phyloP scores from a whole-genome alignment of 2,329 filamentous ascomycete species.

The Chaetomium sp. region DNA sequence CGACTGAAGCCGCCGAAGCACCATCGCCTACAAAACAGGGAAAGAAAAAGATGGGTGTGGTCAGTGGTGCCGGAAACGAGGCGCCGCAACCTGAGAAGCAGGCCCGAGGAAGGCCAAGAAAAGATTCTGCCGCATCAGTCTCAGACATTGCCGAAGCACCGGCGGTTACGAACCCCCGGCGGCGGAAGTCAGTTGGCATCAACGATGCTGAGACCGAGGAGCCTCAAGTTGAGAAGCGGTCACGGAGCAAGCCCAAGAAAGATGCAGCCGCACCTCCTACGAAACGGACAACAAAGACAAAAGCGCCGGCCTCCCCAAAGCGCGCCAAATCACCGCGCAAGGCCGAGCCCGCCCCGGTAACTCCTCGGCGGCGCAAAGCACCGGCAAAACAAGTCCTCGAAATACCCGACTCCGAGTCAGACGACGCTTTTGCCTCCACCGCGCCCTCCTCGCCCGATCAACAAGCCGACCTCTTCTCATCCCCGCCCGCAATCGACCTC shows the following conservation, averaged over 20 bases:
- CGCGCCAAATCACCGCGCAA: conserved; percentile 8
- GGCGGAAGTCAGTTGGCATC: neutral
- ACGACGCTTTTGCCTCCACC: conserved; percentile 43
- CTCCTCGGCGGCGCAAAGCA: conserved; percentile 35
- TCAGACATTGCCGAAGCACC: neutral
- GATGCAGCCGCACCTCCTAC: conserved; percentile 17
- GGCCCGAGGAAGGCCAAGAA: conserved; percentile 40
- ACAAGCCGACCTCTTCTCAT: conserved; percentile 45
- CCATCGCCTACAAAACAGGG: neutral
- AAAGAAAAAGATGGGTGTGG: neutral
- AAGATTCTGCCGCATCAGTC: conserved; percentile 33
- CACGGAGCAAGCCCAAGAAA: conserved; percentile 38
- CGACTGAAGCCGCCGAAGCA: neutral
- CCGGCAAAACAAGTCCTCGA: conserved; percentile 43
- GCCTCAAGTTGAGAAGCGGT: conserved; percentile 29
- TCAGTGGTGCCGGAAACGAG: neutral
- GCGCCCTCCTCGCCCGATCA: conserved; percentile 41
- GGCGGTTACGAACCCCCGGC: neutral
- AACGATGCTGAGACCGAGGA: conserved; percentile 2
- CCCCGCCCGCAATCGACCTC: conserved; percentile 47
- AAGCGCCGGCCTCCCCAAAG: conserved; percentile 13
- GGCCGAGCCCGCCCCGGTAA: conserved; percentile 32
- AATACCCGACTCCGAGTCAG: conserved; percentile 56
- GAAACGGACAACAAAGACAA: conserved; percentile 16
- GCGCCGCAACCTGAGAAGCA: conserved; percentile 28